phyloP scores from a whole-genome alignment of 2,329 filamentous ascomycete species.

The Clonostachys byssicola region DNA sequence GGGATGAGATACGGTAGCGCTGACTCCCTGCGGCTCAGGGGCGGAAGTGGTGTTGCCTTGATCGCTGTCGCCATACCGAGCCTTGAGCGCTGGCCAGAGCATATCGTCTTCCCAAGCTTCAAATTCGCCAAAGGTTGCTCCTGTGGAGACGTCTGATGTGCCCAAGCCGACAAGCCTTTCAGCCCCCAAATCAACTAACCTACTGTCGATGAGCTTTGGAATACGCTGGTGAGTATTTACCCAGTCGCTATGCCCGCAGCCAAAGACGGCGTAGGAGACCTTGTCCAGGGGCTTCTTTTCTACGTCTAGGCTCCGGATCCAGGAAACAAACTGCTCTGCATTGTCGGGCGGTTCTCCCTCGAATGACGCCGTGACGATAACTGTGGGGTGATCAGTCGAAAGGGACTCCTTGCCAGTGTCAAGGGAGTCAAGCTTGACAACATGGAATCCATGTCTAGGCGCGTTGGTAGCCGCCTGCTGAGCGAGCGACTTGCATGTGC shows the following conservation, averaged over 20 bases:
- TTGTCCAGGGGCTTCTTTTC: slow-evolving; percentile 32
- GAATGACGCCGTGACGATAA: slow-evolving; percentile 65
- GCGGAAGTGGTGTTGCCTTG: too few species aligned
- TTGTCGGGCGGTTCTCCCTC: slow-evolving; percentile 70
- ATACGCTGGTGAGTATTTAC: slow-evolving; percentile 56
- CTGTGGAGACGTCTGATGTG: slow-evolving; percentile 44
- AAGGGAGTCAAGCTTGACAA: slow-evolving; percentile 44
- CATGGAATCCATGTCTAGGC: slow-evolving; percentile 43
- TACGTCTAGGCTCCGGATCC: slow-evolving; percentile 49
- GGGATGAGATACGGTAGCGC: too few species aligned
- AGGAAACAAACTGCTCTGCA: slow-evolving; percentile 58
- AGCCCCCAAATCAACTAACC: slow-evolving; percentile 24
- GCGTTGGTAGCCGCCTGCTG: slow-evolving; percentile 54
- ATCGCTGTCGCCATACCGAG: slow-evolving; percentile 33
- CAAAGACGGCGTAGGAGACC: slow-evolving; percentile 61
- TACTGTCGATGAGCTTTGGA: slow-evolving; percentile 50
- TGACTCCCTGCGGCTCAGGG: background rate
- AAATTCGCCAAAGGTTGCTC: slow-evolving; percentile 58
- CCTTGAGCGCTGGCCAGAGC: slow-evolving; percentile 33
- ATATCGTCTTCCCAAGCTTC: slow-evolving; percentile 57
- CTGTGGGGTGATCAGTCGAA: slow-evolving; percentile 32
- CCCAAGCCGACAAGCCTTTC: slow-evolving; percentile 11
- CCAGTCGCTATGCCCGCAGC: slow-evolving; percentile 54
- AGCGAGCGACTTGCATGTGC: slow-evolving; percentile 63
- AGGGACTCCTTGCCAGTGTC: slow-evolving; percentile 40